Evolutionary conservation across 805 yeast genomes (phyloP).

Genomic region (Brettanomyces nanus): DNA sequence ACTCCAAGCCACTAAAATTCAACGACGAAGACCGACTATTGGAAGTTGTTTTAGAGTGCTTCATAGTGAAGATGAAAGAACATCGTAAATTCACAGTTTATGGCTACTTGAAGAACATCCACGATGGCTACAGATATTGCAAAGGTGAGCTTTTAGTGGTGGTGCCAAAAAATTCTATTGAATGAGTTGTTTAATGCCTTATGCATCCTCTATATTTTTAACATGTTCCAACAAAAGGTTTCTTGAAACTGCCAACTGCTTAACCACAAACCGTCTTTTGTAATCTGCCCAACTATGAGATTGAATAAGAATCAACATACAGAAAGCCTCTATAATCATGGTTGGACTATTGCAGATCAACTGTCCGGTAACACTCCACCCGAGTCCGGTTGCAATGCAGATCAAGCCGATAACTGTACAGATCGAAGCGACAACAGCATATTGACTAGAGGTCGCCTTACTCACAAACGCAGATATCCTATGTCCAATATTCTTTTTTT

Average conservation of each 20-base stretch:
- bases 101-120: slow-evolving; percentile 14
- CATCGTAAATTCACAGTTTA: slow-evolving; percentile 14
- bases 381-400: slow-evolving; percentile 25
- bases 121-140: slow-evolving; percentile 15
- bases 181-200: no score
- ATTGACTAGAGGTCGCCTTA: slow-evolving; percentile 24
- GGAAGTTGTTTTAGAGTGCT: slow-evolving; percentile 19
- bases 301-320: slow-evolving; percentile 29
- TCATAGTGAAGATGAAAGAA: slow-evolving; percentile 7
- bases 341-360: slow-evolving; percentile 34
- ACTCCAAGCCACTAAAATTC: slow-evolving; percentile 23
- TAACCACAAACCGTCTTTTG: slow-evolving; percentile 7
- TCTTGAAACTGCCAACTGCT: slow-evolving; percentile 9
- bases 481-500: slow-evolving; percentile 1
- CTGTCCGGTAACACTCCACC: slow-evolving; percentile 34
- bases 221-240: no score
- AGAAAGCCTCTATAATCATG: slow-evolving; percentile 36
- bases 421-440: slow-evolving; percentile 25
- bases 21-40: slow-evolving; percentile 4
- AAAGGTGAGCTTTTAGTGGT: slow-evolving; percentile 20
- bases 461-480: slow-evolving; percentile 20
- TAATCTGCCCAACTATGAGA: slow-evolving; percentile 27
- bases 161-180: slow-evolving; percentile 12
- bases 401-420: slow-evolving; percentile 24
- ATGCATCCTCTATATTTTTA: no score